Evolutionary conservation across 1,284 basidiomycete genomes (phyloP).

Genomic region (Lentinula novae-zelandiae): DNA sequence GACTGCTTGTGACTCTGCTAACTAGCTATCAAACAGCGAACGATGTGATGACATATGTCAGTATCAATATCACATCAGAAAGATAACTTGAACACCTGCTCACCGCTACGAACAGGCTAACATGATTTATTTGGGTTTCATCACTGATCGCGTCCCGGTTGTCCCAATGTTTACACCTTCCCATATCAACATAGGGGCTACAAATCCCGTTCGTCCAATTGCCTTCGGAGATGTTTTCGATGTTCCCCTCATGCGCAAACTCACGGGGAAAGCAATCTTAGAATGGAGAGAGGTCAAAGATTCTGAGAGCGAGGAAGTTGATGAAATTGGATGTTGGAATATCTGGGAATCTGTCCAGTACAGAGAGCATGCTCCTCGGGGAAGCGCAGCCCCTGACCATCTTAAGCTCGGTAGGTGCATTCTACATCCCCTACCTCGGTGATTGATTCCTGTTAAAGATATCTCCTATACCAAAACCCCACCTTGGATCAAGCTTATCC

Average conservation of each 20-base stretch:
- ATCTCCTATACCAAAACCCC: slow-evolving; percentile 47
- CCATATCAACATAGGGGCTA: slow-evolving; percentile 46
- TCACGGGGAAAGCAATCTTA: slow-evolving; percentile 39
- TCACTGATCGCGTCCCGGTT: slow-evolving; percentile 64
- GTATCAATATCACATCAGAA: slow-evolving; percentile 13
- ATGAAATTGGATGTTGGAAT: slow-evolving; percentile 72
- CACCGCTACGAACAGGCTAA: slow-evolving; percentile 41
- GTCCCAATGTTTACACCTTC: slow-evolving; percentile 63
- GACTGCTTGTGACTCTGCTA: slow-evolving; percentile 6
- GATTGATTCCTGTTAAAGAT: slow-evolving; percentile 27
- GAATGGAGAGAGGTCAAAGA: slow-evolving; percentile 58
- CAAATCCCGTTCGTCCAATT: slow-evolving; percentile 30
- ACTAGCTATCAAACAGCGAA: slow-evolving; percentile 42
- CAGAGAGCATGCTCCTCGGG: slow-evolving; percentile 40
- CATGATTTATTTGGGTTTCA: slow-evolving; percentile 59
- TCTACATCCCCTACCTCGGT: not conserved
- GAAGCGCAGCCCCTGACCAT: slow-evolving; percentile 36
- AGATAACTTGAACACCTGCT: not conserved
- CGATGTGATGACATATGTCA: slow-evolving; percentile 64
- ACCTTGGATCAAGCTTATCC: slow-evolving; percentile 35
- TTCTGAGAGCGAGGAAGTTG: slow-evolving; percentile 33
- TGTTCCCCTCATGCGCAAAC: slow-evolving; percentile 39
- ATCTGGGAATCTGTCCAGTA: slow-evolving; percentile 52
- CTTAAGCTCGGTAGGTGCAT: slow-evolving; percentile 46
- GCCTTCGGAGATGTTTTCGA: slow-evolving; percentile 53